A percentile compares a stretch with the other conserved stretches of the same genome.
Conservation (phyloP, 225 moss, liverwort and hornwort genomes). For the Polytrichum formosum region DNA sequence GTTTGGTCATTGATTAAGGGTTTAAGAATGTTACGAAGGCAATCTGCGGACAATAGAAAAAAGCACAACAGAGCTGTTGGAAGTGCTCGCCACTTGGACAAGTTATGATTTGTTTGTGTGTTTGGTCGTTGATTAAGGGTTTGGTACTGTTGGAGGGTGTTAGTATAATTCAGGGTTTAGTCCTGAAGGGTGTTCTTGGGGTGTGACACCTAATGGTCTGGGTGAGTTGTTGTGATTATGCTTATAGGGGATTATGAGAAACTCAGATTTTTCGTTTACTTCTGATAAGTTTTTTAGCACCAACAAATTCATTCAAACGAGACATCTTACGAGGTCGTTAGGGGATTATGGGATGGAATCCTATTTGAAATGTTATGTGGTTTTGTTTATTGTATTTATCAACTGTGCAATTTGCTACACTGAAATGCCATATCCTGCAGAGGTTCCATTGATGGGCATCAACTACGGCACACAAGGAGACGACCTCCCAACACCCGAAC, state of each 20-base stretch:
- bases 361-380: background rate
- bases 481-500: conserved; percentile 43
- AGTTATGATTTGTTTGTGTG: no score
- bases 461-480: conserved; percentile 67
- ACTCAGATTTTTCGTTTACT: background rate
- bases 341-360: background rate
- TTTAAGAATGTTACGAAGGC: no score
- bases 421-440: background rate
- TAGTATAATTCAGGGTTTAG: no score
- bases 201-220: no score
- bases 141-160: background rate
- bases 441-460: conserved; percentile 55
- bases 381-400: background rate
- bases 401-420: background rate
- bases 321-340: background rate
- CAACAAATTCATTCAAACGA: no score
- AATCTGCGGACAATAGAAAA: no score
- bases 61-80: no score
- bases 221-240: no score
- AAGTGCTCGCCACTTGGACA: no score
- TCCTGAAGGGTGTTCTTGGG: no score
- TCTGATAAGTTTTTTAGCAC: no score
- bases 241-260: background rate
- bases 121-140: background rate
- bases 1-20: no score